These are phyloP conservation scores for Trifolium repens DNA, from an alignment of 306 rosid species.

Conservation along the genomic window DNA sequence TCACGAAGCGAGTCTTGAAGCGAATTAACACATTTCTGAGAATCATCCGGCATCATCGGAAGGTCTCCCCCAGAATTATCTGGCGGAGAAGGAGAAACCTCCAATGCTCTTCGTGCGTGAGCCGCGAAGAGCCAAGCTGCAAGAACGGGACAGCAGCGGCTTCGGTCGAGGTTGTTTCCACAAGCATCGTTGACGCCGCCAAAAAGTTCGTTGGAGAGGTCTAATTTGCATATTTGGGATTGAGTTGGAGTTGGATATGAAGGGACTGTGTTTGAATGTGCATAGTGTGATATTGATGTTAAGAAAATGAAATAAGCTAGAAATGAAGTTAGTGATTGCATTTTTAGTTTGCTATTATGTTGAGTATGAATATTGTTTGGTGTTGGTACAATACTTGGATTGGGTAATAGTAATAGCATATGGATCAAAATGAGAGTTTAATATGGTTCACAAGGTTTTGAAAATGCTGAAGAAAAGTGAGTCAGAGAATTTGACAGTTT, in stretches of 20 bases:
- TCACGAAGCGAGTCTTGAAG: neutral
- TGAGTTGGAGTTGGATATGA: conserved; percentile 1
- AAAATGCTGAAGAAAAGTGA: neutral
- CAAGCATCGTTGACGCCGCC: conserved; percentile 2
- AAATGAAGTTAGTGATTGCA: neutral
- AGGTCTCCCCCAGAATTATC: neutral
- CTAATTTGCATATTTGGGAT: conserved; percentile 16
- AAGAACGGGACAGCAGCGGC: neutral
- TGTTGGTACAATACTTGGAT: neutral
- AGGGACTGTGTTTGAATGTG: conserved; percentile 5
- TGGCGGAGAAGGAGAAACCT: neutral
- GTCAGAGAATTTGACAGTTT: conserved; percentile 16
- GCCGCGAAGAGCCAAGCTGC: neutral
- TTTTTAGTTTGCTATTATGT: neutral
- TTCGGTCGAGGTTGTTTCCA: conserved; percentile 4
- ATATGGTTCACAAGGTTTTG: conserved; percentile 3
- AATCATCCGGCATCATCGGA: neutral
- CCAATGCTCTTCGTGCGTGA: neutral
- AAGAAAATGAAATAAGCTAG: neutral
- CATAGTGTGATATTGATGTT: neutral
- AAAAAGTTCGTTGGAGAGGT: neutral
- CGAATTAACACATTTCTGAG: neutral
- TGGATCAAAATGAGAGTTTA: neutral
- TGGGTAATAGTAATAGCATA: neutral
- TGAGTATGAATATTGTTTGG: neutral